Base-by-base conservation (phyloP, 2,329 filamentous ascomycete species). In the Botrytis pseudocinerea region DNA sequence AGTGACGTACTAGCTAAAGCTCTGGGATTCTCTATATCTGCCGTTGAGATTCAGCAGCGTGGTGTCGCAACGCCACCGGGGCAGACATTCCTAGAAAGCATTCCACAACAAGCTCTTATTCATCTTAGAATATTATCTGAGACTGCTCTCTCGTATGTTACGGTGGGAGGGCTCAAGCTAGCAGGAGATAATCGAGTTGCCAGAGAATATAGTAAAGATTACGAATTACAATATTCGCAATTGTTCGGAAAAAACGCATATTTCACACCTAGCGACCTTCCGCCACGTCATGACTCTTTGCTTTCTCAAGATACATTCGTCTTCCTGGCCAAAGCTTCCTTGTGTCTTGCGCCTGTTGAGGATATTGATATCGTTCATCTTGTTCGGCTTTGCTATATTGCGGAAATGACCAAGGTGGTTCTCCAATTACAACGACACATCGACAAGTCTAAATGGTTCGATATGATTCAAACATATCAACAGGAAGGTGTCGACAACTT, bases 21-120 rank as follows among this genome's bases (percentile, higher is more conserved):
- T 2, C 89, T 98, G 22, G 95, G 93, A 2, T 94, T 91, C 80
- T 95, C 95, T 0, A 94, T 99, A 73, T 91, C 94, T 14, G 91
- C 94, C 0, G 90, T 93, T 6, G 96, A 99, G 83, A 97, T 98
- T 76, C 91, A 95, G 76, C 94, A 98, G 81, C 92, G 96, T 78
- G 96, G 96, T 10, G 86, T 94, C 5, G 92, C 93, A 77, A 90
- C 90, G 35, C 89, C 92, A 76, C 87, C 89, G 64, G 91, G 93
- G 71, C 87, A 90, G 81, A 95, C 92, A 8, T 84, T 98, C 63
- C 83, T 98, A 32, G 92, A 95, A 76, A 94, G 91, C 78, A 92
- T 98, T 69, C 91, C 96, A 0, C 92, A 95, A 73, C 91, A 97
- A 80, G 88, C 89, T 1, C 84, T 99, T 74, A 96, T 93, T 2